Evolutionary conservation across 2,329 filamentous ascomycete genomes (phyloP).

Genomic region (Penicillium sp.): DNA sequence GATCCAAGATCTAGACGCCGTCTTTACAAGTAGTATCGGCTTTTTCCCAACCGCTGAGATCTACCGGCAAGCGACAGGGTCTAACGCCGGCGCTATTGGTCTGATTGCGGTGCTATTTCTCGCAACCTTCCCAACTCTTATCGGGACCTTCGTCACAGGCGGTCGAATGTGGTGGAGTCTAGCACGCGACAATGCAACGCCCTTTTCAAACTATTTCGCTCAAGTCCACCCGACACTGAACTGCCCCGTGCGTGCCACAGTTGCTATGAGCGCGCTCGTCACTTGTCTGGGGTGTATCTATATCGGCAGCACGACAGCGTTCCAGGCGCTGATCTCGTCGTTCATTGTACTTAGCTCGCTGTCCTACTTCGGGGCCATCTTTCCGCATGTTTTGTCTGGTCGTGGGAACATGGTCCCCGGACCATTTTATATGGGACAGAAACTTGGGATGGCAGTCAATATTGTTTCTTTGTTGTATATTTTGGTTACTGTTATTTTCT

Average conservation of each 20-base stretch:
- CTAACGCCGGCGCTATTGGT: slow-evolving; percentile 51
- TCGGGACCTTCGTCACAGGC: slow-evolving; percentile 55
- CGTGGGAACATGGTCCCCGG: slow-evolving; percentile 53
- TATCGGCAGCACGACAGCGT: slow-evolving; percentile 64
- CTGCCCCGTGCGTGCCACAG: slow-evolving; percentile 57
- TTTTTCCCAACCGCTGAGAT: slow-evolving; percentile 65
- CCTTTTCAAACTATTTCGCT: slow-evolving; percentile 50
- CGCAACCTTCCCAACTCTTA: slow-evolving; percentile 51
- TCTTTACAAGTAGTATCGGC: slow-evolving; percentile 46
- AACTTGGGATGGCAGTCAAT: slow-evolving; percentile 52
- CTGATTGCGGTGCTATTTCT: slow-evolving; percentile 56
- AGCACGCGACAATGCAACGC: slow-evolving; percentile 57
- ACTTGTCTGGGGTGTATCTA: slow-evolving; percentile 64
- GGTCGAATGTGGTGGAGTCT: slow-evolving; percentile 62
- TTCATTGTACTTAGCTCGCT: slow-evolving; percentile 56
- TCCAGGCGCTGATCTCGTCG: slow-evolving; percentile 63
- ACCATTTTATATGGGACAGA: slow-evolving; percentile 55
- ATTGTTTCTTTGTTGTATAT: slow-evolving; percentile 57
- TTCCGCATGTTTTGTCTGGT: slow-evolving; percentile 54
- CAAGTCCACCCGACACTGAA: slow-evolving; percentile 47
- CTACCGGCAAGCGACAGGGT: slow-evolving; percentile 59
- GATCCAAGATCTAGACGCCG: slow-evolving; percentile 48
- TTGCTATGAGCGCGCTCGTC: slow-evolving; percentile 50
- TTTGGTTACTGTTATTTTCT: slow-evolving; percentile 60
- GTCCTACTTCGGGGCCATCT: slow-evolving; percentile 63